Evolutionary conservation across 208 protist species (phyloP).

Genomic region (Crithidia bombi): DNA sequence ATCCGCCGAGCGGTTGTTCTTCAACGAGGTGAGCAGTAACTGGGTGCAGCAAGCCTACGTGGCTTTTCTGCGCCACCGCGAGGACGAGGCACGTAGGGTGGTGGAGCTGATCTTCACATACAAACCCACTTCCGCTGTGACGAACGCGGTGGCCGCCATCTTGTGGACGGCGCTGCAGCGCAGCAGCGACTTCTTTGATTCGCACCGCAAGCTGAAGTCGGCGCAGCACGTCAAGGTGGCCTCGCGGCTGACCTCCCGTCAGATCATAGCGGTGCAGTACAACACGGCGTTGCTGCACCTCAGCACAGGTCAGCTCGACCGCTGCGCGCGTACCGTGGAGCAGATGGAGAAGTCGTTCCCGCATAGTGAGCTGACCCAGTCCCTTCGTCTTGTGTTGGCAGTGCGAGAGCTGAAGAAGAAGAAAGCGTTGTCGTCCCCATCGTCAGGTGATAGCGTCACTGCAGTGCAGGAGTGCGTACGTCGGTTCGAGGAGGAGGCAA

Average conservation of each 20-base stretch:
- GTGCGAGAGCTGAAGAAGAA: slow-evolving; percentile 72
- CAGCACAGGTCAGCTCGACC: slow-evolving; percentile 51
- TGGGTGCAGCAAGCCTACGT: slow-evolving; percentile 89
- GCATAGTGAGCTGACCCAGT: slow-evolving; percentile 66
- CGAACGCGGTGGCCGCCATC: slow-evolving; percentile 68
- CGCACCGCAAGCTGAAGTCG: slow-evolving; percentile 63
- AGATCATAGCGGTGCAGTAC: slow-evolving; percentile 80
- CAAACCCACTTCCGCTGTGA: slow-evolving; percentile 66
- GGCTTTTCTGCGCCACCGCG: slow-evolving; percentile 46
- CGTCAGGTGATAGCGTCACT: slow-evolving; percentile 12
- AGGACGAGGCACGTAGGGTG: slow-evolving; percentile 50
- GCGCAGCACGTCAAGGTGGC: slow-evolving; percentile 66
- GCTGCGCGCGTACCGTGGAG: slow-evolving; percentile 67
- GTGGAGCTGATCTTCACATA: slow-evolving; percentile 58
- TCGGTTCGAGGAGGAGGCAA: slow-evolving; percentile 24
- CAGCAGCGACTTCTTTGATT: slow-evolving; percentile 71
- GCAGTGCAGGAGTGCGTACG: slow-evolving; percentile 38
- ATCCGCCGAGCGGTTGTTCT: slow-evolving; percentile 69
- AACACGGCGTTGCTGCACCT: slow-evolving; percentile 87
- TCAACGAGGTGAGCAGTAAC: slow-evolving; percentile 75
- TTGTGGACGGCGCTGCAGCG: slow-evolving; percentile 73
- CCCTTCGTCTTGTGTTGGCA: slow-evolving; percentile 64
- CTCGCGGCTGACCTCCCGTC: slow-evolving; percentile 61
- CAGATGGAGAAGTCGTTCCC: slow-evolving; percentile 65
- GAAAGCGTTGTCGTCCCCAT: slow-evolving; percentile 15